Conservation (phyloP, 805 yeast species). For the Cyberlindnera veronae region DNA sequence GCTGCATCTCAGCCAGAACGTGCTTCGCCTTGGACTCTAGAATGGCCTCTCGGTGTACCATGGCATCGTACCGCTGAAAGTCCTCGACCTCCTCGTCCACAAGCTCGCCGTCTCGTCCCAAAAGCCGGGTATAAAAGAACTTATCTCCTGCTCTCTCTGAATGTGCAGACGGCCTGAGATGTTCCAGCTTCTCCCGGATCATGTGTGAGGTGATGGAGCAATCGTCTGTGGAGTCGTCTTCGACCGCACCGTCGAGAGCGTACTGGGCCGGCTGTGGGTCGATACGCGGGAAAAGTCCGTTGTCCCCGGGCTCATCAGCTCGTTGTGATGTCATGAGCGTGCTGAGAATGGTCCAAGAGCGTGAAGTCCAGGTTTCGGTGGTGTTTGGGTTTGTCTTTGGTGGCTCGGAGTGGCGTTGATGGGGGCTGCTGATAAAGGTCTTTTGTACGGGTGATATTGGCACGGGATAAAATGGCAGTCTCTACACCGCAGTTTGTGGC, state of each 20-base stretch:
- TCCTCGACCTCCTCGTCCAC: conserved; percentile 23
- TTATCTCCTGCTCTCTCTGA: conserved; percentile 22
- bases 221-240: conserved; percentile 3
- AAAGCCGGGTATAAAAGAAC: conserved; percentile 28
- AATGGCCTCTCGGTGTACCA: conserved; percentile 31
- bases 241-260: background rate
- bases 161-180: conserved; percentile 3
- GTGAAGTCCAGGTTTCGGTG: too few species aligned
- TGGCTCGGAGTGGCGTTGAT: too few species aligned
- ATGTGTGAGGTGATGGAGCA: conserved; percentile 10
- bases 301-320: too few species aligned
- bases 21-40: conserved; percentile 28
- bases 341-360: too few species aligned
- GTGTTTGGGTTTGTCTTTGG: too few species aligned
- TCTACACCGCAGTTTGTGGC: too few species aligned
- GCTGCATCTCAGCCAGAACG: conserved; percentile 14
- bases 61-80: conserved; percentile 33
- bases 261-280: conserved; percentile 1
- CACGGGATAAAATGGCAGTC: too few species aligned
- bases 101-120: conserved; percentile 10
- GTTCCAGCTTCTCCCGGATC: conserved; percentile 7
- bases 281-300: conserved; percentile 11
- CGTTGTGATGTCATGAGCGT: too few species aligned
- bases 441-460: too few species aligned
- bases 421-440: too few species aligned